A percentile compares a stretch with the other conserved stretches of the same genome.
phyloP scores from a whole-genome alignment of 257 asterid genomes.

The Knoxia roxburghii region DNA sequence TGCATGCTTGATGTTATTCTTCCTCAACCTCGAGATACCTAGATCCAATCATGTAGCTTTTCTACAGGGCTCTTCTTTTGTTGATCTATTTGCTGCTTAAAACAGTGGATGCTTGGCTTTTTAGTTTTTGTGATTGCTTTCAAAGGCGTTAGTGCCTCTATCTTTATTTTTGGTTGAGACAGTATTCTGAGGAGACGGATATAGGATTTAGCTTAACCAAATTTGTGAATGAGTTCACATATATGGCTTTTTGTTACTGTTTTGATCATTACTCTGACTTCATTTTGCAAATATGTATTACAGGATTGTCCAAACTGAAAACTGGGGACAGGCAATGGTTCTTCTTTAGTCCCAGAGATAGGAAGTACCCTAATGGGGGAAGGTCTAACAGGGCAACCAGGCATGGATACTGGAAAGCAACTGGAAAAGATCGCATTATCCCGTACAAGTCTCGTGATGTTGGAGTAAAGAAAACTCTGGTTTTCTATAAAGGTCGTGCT shows the following conservation, averaged over 20 bases:
- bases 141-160: neutral
- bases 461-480: slow-evolving; percentile 87
- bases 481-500: slow-evolving; percentile 84
- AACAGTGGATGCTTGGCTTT: neutral
- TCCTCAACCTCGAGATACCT: neutral
- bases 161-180: neutral
- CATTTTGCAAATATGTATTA: slow-evolving; percentile 20
- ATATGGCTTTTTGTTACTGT: neutral
- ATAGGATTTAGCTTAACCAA: neutral
- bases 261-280: slow-evolving; percentile 16
- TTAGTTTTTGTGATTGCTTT: too few species aligned
- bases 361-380: slow-evolving; percentile 86
- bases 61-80: too few species aligned
- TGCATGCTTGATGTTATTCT: neutral
- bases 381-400: slow-evolving; percentile 77
- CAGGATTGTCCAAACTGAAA: slow-evolving; percentile 73
- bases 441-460: slow-evolving; percentile 54
- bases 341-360: slow-evolving; percentile 82
- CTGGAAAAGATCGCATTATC: slow-evolving; percentile 85
- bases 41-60: neutral
- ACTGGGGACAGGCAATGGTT: slow-evolving; percentile 95
- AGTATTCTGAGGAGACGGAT: neutral
- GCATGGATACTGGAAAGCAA: slow-evolving; percentile 92
- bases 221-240: neutral
- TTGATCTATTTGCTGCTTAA: neutral